Evolutionary conservation across 352 stramenopile genomes (phyloP), one percentile per base, ranked within the genome.

Genomic region (Globisporangium cystogenes): DNA sequence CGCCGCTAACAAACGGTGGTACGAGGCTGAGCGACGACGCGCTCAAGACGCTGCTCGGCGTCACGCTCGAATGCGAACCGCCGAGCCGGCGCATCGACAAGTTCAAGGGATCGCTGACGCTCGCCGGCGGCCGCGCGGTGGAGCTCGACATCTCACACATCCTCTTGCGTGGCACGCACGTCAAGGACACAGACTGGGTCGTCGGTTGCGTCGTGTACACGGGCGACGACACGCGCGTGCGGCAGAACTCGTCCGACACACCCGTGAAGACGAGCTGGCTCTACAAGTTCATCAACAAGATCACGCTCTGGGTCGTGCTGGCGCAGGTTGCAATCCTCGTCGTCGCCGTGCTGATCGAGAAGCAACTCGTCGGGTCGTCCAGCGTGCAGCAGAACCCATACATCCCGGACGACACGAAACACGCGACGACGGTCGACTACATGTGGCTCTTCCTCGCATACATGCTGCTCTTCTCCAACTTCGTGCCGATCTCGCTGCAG

Each of bases 401-500:
- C 53, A 76, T 85, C 16, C 61, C 72, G 0, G 55, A 70, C 0
- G 67, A 74, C 16, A 72, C 64, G 29, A 72, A 70, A 54, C 24
- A 61, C 40, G 68, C 61, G 15, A 64, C 45, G 3, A 52, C 64
- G 11, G 26, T 77, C 41, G 64, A 79, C 47, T 77, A 65, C 46
- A 39, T 82, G 18, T 82, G 67, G 67, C 67, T 82, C 14, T 86
- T 88, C 26, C 54, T 86, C 14, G 71, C 77, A 14, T 98, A 97
- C 66, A 86, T 95, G 58, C 66, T 97, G n/a, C 72, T 96, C 8
- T 93, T 93, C 59, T 93, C 84, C 46, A 90, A 93, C 51, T 95
- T 97, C 59, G 86, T 98, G n/a, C 91, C 91, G 5, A 94, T 98
- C 42, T 94, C 87, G 20, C 72, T 97, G 21, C 95, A 97, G 67